Evolutionary conservation across 2,329 filamentous ascomycete species (phyloP).

Genomic region (Cryphonectria radicalis): DNA sequence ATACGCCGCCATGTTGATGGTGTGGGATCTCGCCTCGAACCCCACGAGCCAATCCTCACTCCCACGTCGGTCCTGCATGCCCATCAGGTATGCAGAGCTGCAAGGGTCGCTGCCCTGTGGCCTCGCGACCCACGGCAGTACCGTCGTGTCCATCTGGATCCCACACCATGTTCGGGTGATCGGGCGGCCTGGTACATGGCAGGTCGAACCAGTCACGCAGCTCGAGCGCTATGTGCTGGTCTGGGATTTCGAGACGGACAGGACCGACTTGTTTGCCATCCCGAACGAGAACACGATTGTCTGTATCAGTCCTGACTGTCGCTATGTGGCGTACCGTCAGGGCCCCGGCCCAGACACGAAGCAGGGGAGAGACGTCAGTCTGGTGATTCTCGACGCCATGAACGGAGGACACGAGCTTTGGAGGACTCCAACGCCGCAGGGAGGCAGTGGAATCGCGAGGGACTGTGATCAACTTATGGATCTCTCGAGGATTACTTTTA

Average conservation of each 20-base stretch:
- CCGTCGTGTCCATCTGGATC: conserved; percentile 47
- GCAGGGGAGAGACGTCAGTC: conserved; percentile 16
- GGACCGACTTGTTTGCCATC: conserved; percentile 44
- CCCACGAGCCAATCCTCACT: conserved; percentile 29
- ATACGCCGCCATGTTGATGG: conserved; percentile 43
- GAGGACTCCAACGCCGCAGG: conserved; percentile 39
- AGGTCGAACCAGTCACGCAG: conserved; percentile 40
- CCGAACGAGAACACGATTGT: conserved; percentile 41
- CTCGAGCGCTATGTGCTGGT: conserved; percentile 42
- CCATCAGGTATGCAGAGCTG: conserved; percentile 44
- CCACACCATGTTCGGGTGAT: conserved; percentile 43
- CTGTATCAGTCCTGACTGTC: conserved; percentile 46
- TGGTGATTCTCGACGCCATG: conserved; percentile 44
- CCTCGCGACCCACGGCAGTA: conserved; percentile 42
- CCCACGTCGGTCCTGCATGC: conserved; percentile 41
- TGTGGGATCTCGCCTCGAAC: conserved; percentile 42
- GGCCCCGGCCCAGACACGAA: conserved; percentile 21
- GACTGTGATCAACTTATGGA: conserved; percentile 40
- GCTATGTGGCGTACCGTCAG: conserved; percentile 46
- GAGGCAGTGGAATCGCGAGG: conserved; percentile 38
- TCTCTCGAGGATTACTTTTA: conserved; percentile 41
- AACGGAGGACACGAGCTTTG: conserved; percentile 42
- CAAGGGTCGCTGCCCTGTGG: conserved; percentile 45
- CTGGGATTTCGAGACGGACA: conserved; percentile 44
- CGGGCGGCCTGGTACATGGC: conserved; percentile 37